Base-by-base conservation (phyloP, 306 rosid genomes). In the Lathyrus sativus region DNA sequence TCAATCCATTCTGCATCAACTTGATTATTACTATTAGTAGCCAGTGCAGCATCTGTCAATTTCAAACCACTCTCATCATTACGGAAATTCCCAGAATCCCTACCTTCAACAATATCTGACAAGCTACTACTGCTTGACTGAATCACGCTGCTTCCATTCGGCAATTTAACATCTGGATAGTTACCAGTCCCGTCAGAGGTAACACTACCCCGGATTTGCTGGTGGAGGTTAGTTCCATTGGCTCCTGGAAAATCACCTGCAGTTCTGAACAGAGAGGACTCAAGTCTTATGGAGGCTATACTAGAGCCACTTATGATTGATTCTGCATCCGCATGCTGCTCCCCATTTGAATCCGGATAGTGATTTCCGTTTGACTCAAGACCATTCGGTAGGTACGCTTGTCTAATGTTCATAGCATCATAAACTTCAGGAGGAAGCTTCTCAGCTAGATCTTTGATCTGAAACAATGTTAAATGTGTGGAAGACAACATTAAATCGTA, bases 1-100 rank as follows among this genome's bases (percentile, higher is more conserved):
- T 95, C 99, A 71, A 85, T 88, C 96, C 99, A 85, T 78, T 95
- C 99, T 26, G 97, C 97, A 64, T 95, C 97, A 60, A 88, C 80
- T 78, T 86, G 87, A 77, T 76, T 87, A 67, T 62, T 87, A 67
- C 68, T 74, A 65, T 71, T 78, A 64, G 67, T 71, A 63, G 86
- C 65, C 65, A 48, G 7, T 11, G 65, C 62, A 62, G 92, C 64
- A 66, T 57, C 84, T 74, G 78, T 82, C 1, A 85, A 80, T 81
- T 79, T 81, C 50, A 45, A 55, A 74, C 73, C 87, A 74, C 72
- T 81, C 73, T 76, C 92, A 0, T 81, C 85, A 59, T 87, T 88
- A 31, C 81, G 92, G 41, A 78, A 67, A 78, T 90, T 43, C 67
- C 83, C 86, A 4, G 95, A 81, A 48, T 88, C 84, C 82, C 82